Conservation (phyloP, 306 rosid species). For the Rubus parviflorus region DNA sequence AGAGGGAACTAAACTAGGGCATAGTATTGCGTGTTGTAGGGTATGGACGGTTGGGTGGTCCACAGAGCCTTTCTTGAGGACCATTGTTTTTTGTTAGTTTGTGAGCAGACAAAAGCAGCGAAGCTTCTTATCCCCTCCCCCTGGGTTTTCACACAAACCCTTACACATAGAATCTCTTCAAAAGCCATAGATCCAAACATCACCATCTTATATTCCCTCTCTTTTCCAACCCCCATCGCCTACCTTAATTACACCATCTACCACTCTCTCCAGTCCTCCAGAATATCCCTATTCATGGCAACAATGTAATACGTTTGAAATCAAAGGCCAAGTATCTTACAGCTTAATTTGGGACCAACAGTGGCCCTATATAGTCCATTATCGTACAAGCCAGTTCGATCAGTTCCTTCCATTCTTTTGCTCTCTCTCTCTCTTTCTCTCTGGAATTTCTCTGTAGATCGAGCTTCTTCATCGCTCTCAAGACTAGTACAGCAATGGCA, state of each 20-base stretch:
- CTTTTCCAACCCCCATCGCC: not conserved
- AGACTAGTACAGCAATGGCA: constrained; percentile 47
- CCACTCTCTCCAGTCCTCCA: constrained; percentile 2
- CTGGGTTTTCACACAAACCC: constrained; percentile 61
- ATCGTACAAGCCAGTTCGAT: constrained; percentile 37
- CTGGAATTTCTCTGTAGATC: not conserved
- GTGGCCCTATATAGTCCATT: constrained; percentile 71
- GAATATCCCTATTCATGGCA: constrained; percentile 3
- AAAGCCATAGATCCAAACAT: constrained; percentile 40
- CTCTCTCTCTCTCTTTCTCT: constrained; percentile 8
- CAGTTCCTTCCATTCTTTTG: constrained; percentile 15
- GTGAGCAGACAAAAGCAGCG: constrained; percentile 98
- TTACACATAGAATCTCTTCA: constrained; percentile 68
- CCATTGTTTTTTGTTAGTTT: constrained; percentile 72
- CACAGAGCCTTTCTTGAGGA: constrained; percentile 47
- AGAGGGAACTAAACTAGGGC: constrained; percentile 4
- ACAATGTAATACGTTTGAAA: constrained; percentile 9
- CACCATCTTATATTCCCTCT: constrained; percentile 7
- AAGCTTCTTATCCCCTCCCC: constrained; percentile 84
- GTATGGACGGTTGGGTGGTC: constrained; percentile 56
- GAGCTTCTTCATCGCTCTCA: constrained; percentile 3
- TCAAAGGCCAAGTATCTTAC: constrained; percentile 26
- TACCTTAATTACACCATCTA: not conserved
- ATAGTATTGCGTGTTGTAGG: constrained; percentile 73
- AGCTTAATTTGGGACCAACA: constrained; percentile 32